Evolutionary conservation across 148 eudicot species (phyloP).

Genomic region (Tetragonia tetragonoides): DNA sequence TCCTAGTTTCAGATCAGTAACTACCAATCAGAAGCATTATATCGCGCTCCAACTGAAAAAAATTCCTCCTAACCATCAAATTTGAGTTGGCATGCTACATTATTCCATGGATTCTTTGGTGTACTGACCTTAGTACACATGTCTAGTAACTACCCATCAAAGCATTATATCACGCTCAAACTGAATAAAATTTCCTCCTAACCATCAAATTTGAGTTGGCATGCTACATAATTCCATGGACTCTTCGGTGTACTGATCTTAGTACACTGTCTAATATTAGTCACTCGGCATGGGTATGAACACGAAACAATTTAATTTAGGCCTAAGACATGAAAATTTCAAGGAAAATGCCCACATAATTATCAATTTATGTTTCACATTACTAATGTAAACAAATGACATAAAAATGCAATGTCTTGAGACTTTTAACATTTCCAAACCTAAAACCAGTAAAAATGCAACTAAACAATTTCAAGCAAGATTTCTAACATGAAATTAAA

Average conservation of each 20-base stretch:
- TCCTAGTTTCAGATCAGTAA: background rate
- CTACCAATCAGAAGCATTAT: background rate
- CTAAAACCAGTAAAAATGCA: background rate
- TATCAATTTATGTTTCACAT: background rate
- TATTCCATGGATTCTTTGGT: background rate
- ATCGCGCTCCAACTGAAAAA: background rate
- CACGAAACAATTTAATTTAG: background rate
- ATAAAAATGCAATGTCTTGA: background rate
- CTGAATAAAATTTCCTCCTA: background rate
- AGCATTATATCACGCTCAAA: background rate
- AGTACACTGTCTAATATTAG: background rate
- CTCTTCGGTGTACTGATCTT: background rate
- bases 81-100: background rate
- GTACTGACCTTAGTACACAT: background rate
- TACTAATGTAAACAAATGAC: background rate
- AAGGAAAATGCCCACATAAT: background rate
- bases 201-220: background rate
- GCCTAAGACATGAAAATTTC: no score
- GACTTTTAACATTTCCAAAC: background rate
- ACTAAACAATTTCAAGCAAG: conserved; percentile 2
- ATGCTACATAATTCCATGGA: background rate
- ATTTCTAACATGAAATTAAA: background rate
- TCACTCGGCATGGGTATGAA: background rate
- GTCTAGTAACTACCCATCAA: background rate
- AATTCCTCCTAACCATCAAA: background rate